Conservation (phyloP, 2,329 filamentous ascomycete species). For the Cladosporium sp. region DNA sequence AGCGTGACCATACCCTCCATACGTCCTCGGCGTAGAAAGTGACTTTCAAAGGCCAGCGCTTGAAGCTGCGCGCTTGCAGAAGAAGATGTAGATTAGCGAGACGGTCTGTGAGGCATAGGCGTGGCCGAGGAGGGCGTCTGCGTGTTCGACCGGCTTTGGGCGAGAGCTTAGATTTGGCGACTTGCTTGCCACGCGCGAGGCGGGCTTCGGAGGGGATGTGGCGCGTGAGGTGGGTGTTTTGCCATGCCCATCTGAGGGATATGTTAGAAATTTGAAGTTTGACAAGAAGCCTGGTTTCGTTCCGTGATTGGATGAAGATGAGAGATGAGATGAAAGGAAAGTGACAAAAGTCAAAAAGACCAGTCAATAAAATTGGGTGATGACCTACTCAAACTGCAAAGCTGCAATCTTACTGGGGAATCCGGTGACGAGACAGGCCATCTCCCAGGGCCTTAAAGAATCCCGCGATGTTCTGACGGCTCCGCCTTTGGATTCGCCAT, state of each 20-base stretch:
- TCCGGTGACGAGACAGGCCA: constrained; percentile 78
- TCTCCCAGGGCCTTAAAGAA: constrained; percentile 79
- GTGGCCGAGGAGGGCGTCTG: constrained; percentile 53
- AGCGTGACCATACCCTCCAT: constrained; percentile 61
- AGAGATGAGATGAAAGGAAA: background rate
- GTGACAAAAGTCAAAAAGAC: background rate
- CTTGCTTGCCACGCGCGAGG: constrained; percentile 45
- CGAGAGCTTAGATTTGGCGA: constrained; percentile 33
- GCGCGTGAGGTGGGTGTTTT: constrained; percentile 73
- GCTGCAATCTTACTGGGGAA: constrained; percentile 85
- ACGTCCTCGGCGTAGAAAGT: constrained; percentile 74
- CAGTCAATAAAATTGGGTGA: background rate
- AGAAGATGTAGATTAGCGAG: constrained; percentile 78
- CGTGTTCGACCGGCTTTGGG: constrained; percentile 36
- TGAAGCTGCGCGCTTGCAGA: constrained; percentile 72
- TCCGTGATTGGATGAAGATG: background rate
- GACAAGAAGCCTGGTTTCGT: background rate
- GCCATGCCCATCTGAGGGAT: constrained; percentile 76
- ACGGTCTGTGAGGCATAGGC: constrained; percentile 59
- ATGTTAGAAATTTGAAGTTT: background rate
- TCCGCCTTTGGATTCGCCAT: constrained; percentile 76
- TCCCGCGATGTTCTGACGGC: constrained; percentile 67
- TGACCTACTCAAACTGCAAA: constrained; percentile 84
- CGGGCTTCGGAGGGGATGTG: constrained; percentile 66
- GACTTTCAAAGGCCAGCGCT: constrained; percentile 73